phyloP scores from a whole-genome alignment of 176 grass and related monocot genomes.

The Ampelocalamus luodianensis region DNA sequence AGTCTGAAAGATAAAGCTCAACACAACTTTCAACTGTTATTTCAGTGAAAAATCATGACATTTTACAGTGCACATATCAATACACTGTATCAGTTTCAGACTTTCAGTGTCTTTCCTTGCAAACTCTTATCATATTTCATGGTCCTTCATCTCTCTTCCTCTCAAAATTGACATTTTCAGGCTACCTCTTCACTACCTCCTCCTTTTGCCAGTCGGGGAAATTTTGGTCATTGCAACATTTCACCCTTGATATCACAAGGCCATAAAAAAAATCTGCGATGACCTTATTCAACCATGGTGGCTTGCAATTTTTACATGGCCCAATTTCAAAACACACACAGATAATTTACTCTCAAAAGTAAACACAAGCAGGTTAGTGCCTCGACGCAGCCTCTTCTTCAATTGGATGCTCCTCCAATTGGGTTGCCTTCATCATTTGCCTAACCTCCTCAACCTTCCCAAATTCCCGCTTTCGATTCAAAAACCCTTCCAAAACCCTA shows the following conservation, averaged over 20 bases:
- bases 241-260: not conserved
- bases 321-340: not conserved
- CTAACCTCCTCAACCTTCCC: conserved; percentile 71
- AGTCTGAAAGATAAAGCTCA: not conserved
- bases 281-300: not conserved
- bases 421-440: conserved; percentile 61
- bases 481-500: conserved; percentile 69
- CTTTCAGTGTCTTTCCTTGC: not conserved
- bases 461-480: conserved; percentile 50
- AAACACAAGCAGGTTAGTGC: not conserved
- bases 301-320: not conserved
- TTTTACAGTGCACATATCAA: not conserved
- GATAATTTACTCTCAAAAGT: not conserved
- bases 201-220: not conserved
- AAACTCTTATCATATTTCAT: not conserved
- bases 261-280: not conserved
- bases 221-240: conserved; percentile 30
- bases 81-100: not conserved
- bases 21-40: not conserved
- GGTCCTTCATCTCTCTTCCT: not conserved
- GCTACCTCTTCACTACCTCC: not conserved
- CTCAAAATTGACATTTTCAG: conserved; percentile 20
- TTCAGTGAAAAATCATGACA: not conserved
- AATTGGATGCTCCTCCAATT: conserved; percentile 34
- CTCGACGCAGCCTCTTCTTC: conserved; percentile 19